Evolutionary conservation across 2,329 filamentous ascomycete genomes (phyloP), one percentile per base, ranked within the genome.

Genomic region (Fusarium subtropicale): DNA sequence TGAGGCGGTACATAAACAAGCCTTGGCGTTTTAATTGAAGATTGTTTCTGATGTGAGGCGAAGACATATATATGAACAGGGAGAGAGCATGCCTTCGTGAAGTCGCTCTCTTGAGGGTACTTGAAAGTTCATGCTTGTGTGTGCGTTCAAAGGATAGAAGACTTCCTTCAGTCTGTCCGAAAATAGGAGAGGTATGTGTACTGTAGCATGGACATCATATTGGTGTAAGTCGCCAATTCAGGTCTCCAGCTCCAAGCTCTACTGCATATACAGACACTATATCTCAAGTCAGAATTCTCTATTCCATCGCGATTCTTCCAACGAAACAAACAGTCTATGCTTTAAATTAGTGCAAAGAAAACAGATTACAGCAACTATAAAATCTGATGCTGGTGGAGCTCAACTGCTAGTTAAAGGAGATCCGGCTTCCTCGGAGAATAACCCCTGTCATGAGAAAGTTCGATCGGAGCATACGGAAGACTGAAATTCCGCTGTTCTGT

Each of bases 371-470:
- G 20, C 28, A 44, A 38, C 18, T 44, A 28, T 33, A 31, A 42
- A 24, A 26, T 16, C 28, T 33, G 30, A 65, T 47, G 30, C 36
- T 39, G 26, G 62, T 65, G 54, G 60, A 58, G 47, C 30, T 62
- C 24, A 57, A 28, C 31, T 24, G 22, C 26, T 47, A 56, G 54
- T 48, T 44, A 57, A 57, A 58, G 63, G 38, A 50, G 63, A 71
- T 57, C 63, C 67, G 67, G 67, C 51, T 71, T 53, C 44, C 42
- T 68, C 67, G 67, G 67, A 64, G 39, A 70, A 64, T 56, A 67
- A 58, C 41, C 63, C 58, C 68, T 64, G 58, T 28, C 67, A 57
- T 39, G 31, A 51, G 15, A 36, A 47, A 36, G 52, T 42, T 48
- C 42, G 20, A 57, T 68, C 66, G 58, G 63, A 70, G 50, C 58